phyloP scores from a whole-genome alignment of 2,329 filamentous ascomycete genomes.

The Diaporthe humulicola region DNA sequence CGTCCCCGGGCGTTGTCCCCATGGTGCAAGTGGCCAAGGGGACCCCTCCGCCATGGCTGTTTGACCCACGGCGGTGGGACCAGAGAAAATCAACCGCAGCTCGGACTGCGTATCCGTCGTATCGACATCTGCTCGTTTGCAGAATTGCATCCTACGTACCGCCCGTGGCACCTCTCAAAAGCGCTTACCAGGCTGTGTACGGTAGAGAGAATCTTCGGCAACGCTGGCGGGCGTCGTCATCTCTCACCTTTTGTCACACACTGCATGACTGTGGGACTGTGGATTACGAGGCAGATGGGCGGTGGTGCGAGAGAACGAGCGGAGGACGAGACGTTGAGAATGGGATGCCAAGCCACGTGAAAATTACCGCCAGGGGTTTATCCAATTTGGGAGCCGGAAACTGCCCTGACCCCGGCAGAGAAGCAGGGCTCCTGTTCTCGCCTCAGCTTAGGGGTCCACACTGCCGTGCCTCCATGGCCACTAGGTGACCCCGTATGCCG shows the following conservation, averaged over 20 bases:
- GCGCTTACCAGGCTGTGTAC: background rate
- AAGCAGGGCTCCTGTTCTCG: constrained; percentile 13
- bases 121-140: background rate
- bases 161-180: background rate
- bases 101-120: constrained; percentile 7
- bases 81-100: constrained; percentile 6
- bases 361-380: constrained; percentile 31
- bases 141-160: background rate
- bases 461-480: constrained; percentile 8
- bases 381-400: constrained; percentile 22
- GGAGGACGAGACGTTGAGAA: constrained; percentile 18
- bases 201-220: background rate
- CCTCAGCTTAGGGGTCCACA: constrained; percentile 9
- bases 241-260: background rate
- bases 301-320: background rate
- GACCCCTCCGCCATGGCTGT: constrained; percentile 25
- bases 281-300: constrained; percentile 6
- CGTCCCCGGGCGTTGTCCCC: constrained; percentile 28
- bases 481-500: constrained; percentile 9
- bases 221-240: background rate
- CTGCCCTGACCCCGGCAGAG: constrained; percentile 7
- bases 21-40: constrained; percentile 34
- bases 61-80: constrained; percentile 36
- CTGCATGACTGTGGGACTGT: background rate
- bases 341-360: constrained; percentile 29